Evolutionary conservation across 2,329 filamentous ascomycete genomes (phyloP).

Genomic region (Dothiorella sarmentorum): DNA sequence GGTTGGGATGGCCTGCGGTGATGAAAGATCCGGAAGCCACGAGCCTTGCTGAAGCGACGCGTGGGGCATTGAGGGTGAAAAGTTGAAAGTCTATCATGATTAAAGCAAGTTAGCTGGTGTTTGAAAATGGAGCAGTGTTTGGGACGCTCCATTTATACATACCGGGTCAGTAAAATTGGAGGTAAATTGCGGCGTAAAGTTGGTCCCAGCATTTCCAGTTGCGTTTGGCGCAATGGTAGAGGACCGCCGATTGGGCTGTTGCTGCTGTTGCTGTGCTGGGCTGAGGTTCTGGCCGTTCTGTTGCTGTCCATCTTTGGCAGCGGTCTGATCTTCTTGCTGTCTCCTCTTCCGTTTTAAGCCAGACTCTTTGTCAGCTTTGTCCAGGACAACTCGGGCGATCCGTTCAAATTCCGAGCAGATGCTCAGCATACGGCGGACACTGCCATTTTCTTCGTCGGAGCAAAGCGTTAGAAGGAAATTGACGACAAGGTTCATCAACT

Average conservation of each 20-base stretch:
- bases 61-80: conserved; percentile 40
- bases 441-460: conserved; percentile 84
- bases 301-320: conserved; percentile 27
- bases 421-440: conserved; percentile 87
- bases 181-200: background rate
- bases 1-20: background rate
- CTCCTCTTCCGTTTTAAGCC: conserved; percentile 81
- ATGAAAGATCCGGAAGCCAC: conserved; percentile 15
- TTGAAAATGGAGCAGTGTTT: background rate
- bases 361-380: conserved; percentile 84
- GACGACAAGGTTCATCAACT: conserved; percentile 88
- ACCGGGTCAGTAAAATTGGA: conserved; percentile 13
- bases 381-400: conserved; percentile 85
- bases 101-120: background rate
- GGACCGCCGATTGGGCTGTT: conserved; percentile 27
- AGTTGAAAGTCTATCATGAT: conserved; percentile 31
- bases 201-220: background rate
- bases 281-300: conserved; percentile 21
- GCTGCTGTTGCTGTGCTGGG: conserved; percentile 31
- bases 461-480: conserved; percentile 86
- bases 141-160: background rate
- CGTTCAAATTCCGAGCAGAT: conserved; percentile 96
- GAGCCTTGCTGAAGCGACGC: conserved; percentile 30
- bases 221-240: background rate
- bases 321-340: conserved; percentile 54